Evolutionary conservation across 2,329 filamentous ascomycete species (phyloP).

Genomic region (Pseudogymnoascus sp.): DNA sequence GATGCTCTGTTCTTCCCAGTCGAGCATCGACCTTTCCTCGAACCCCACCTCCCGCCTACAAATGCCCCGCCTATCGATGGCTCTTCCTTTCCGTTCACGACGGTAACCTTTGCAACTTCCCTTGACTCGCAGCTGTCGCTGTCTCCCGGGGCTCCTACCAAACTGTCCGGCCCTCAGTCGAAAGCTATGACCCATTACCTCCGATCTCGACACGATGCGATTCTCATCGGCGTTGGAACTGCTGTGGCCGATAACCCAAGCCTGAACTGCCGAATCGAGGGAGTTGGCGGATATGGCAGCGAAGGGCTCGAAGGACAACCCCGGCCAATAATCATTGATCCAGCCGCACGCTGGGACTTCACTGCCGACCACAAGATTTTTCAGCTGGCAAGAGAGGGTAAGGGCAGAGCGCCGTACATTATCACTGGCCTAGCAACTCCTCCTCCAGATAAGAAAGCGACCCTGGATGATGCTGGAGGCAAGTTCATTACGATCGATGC

Average conservation of each 20-base stretch:
- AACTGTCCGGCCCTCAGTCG: conserved; percentile 70
- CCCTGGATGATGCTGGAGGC: conserved; percentile 14
- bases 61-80: too few relatives aligned
- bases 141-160: conserved; percentile 69
- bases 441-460: conserved; percentile 7
- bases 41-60: too few relatives aligned
- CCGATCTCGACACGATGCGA: conserved; percentile 72
- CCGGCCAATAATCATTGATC: conserved; percentile 74
- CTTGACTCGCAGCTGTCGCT: conserved; percentile 48
- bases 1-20: too few relatives aligned
- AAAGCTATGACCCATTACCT: conserved; percentile 93
- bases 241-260: conserved; percentile 77
- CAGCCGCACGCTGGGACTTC: conserved; percentile 63
- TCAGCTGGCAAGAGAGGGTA: conserved; percentile 51
- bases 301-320: conserved; percentile 55
- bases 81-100: too few relatives aligned
- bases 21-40: too few relatives aligned
- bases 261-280: conserved; percentile 69
- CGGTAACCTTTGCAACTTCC: too few relatives aligned
- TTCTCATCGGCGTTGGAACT: conserved; percentile 77
- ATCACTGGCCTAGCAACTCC: conserved; percentile 40
- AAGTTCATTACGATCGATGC: conserved; percentile 2
- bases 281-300: conserved; percentile 18
- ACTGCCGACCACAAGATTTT: conserved; percentile 53
- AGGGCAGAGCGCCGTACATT: conserved; percentile 67